A percentile compares a stretch with the other conserved stretches of the same genome.
Conservation (phyloP, 2,329 filamentous ascomycete species). For the Phialophora macrospora region DNA sequence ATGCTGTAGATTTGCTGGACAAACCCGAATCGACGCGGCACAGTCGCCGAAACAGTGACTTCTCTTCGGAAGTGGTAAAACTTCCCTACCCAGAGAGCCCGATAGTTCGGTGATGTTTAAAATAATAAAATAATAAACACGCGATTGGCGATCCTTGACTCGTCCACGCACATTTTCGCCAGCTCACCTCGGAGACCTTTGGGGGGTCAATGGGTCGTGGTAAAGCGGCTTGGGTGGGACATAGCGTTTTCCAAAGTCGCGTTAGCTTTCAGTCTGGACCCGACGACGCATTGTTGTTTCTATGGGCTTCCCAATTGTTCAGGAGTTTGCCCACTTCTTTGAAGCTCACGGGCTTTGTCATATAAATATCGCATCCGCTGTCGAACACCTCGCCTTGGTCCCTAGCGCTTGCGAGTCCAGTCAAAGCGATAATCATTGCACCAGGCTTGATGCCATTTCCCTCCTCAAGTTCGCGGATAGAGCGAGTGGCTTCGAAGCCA, state of each 20-base stretch:
- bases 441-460: conserved; percentile 18
- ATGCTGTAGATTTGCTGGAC: background rate
- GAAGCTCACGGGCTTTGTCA: conserved; percentile 47
- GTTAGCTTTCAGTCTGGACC: background rate
- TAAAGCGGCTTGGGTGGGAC: background rate
- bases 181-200: background rate
- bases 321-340: conserved; percentile 44
- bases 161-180: background rate
- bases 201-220: background rate
- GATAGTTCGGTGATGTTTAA: background rate
- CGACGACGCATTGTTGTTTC: conserved; percentile 3
- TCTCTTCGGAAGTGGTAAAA: background rate
- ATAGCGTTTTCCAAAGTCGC: background rate
- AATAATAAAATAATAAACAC: background rate
- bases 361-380: conserved; percentile 45
- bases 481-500: conserved; percentile 51
- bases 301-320: conserved; percentile 42
- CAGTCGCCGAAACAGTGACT: background rate
- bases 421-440: conserved; percentile 45
- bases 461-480: conserved; percentile 47
- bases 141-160: background rate
- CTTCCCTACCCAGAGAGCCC: background rate
- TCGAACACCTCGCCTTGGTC: conserved; percentile 45
- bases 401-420: conserved; percentile 43
- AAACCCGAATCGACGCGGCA: background rate